Conservation (phyloP, 257 asterid species). For the Przewalskia tangutica region DNA sequence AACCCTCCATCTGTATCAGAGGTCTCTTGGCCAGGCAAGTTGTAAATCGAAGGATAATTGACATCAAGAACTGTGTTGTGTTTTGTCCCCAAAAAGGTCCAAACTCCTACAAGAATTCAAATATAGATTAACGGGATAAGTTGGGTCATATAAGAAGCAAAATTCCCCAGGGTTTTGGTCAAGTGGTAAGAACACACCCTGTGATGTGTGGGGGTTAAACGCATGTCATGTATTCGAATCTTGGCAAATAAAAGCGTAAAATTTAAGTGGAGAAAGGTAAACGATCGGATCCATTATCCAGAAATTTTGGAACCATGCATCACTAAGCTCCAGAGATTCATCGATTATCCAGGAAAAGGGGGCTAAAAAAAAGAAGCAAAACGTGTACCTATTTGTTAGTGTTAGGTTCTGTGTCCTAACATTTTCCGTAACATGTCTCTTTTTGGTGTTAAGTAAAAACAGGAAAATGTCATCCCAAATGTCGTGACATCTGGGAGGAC, state of each 20-base stretch:
- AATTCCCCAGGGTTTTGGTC: background rate
- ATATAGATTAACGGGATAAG: background rate
- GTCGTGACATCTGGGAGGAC: no score
- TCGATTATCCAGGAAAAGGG: background rate
- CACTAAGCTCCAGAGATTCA: background rate
- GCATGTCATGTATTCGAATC: background rate
- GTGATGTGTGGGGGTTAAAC: background rate
- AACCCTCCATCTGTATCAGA: no score
- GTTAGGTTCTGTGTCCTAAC: no score
- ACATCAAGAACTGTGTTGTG: background rate
- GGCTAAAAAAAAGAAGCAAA: background rate
- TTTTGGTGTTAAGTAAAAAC: no score
- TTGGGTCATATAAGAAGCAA: background rate
- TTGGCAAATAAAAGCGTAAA: background rate
- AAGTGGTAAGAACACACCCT: background rate
- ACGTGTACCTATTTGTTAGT: slow-evolving; percentile 12
- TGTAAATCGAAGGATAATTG: no score
- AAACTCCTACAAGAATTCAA: slow-evolving; percentile 10
- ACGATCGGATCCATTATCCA: background rate
- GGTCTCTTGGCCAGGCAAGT: no score
- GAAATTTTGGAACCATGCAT: background rate
- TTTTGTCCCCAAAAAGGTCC: slow-evolving; percentile 10
- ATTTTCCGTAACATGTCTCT: no score
- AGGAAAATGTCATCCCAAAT: no score
- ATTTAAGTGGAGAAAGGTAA: background rate